A percentile compares a stretch with the other conserved stretches of the same genome.
These are phyloP conservation scores for Xylaria polymorpha DNA, from an alignment of 2,329 filamentous ascomycete species.

Conservation along the genomic window DNA sequence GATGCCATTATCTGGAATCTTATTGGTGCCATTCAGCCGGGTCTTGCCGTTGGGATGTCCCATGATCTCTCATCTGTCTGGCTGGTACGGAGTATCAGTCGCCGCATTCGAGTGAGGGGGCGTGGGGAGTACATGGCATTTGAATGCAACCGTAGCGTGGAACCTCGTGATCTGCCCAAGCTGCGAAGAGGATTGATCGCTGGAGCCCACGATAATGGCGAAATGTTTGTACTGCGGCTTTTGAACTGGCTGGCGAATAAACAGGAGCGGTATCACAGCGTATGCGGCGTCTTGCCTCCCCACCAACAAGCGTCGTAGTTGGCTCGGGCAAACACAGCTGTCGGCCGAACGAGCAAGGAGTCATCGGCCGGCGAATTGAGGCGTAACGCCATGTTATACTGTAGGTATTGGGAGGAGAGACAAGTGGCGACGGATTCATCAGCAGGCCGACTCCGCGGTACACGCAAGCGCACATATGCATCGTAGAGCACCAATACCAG, in stretches of 20 bases:
- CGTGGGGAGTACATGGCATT: constrained; percentile 6
- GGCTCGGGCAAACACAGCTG: constrained; percentile 10
- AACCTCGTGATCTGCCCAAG: constrained; percentile 14
- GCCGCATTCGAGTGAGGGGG: constrained; percentile 19
- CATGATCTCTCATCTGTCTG: constrained; percentile 21
- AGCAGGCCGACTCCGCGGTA: constrained; percentile 16
- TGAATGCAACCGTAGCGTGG: constrained; percentile 23
- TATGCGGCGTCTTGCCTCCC: background rate
- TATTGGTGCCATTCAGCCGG: constrained; percentile 34
- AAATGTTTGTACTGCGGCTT: background rate
- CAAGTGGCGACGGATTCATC: constrained; percentile 1
- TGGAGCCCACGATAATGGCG: background rate
- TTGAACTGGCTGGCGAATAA: background rate
- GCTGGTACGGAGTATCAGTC: constrained; percentile 15
- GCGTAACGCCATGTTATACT: background rate
- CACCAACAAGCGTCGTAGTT: constrained; percentile 13
- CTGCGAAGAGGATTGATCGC: background rate
- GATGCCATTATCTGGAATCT: constrained; percentile 8
- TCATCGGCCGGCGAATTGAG: constrained; percentile 2
- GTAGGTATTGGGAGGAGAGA: background rate
- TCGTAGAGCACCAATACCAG: constrained; percentile 7
- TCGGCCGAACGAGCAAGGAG: constrained; percentile 4
- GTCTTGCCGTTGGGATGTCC: constrained; percentile 27
- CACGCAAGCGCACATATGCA: constrained; percentile 10
- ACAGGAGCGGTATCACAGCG: constrained; percentile 6